Base-by-base conservation (phyloP, 2,329 filamentous ascomycete species). In the Fusarium phyllophilum region DNA sequence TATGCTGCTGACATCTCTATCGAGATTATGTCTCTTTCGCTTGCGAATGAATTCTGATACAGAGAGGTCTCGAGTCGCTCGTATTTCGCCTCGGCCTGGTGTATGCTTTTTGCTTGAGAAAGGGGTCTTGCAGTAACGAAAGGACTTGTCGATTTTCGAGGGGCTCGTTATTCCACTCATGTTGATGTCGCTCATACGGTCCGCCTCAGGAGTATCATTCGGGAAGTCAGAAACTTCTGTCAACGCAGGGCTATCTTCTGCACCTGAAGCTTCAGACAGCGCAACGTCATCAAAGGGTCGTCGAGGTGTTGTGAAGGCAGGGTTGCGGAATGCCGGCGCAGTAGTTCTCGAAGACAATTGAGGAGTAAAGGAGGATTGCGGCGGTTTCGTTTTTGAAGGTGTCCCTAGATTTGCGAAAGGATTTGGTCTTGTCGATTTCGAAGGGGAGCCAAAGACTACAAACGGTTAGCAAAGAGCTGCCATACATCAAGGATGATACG, bases 81-180 rank as follows among this genome's bases (percentile, higher is more conserved):
- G 85, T 57, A 94, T 89, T 75, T 93, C 91, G 49, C 92, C 92
- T 73, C 89, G 88, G 3, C 92, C 92, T 0, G 92, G 79, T 15
- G 82, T 72, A 41, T 83, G 78, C 65, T 83, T 84, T 65, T 83
- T 82, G 75, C 85, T 77, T 76, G 86, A 67, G 71, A 81, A 55
- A 71, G 78, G 66, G 31, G 81, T 80, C 65, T 83, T 86, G 58
- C 82, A 82, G 68, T 86, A 86, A 60, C 85, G 86, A 36, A 84
- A 79, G 13, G 84, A 82, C 70, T 87, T 87, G 64, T 85, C 82
- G 29, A 87, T 78, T 52, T 83, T 86, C 5, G 82, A 81, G 1
- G 87, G 87, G 4, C 86, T 86, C 31, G 88, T 81, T 22, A 85
- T 82, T 20, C 80, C 79, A 20, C 78, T 75, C 82, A 87, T 84